A percentile compares a stretch with the other conserved stretches of the same genome.
These are phyloP conservation scores for Lachnellula arida DNA, from an alignment of 2,329 filamentous ascomycete genomes.

Conservation along the genomic window DNA sequence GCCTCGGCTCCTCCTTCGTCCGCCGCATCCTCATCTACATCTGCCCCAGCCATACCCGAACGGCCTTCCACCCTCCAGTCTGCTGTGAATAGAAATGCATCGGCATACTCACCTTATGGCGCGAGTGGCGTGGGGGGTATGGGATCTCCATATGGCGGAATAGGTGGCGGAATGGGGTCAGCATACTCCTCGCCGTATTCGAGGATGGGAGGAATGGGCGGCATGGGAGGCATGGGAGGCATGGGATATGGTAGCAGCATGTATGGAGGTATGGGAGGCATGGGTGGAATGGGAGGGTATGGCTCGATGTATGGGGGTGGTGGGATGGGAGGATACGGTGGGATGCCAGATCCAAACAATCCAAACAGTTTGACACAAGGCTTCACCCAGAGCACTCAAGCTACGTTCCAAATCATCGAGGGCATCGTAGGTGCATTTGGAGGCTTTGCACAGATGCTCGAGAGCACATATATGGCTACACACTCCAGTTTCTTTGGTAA, in stretches of 20 bases:
- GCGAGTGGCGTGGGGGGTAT: conserved; percentile 36
- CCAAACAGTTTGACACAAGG: conserved; percentile 92
- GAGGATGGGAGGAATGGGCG: conserved; percentile 34
- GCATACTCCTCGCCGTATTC: conserved; percentile 49
- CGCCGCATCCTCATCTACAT: conserved; percentile 34
- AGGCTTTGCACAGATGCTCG: conserved; percentile 97
- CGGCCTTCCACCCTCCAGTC: conserved; percentile 73
- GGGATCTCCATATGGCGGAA: conserved; percentile 31
- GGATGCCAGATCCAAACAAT: conserved; percentile 68
- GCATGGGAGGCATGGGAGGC: conserved; percentile 35
- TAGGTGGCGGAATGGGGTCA: conserved; percentile 32
- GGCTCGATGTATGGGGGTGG: conserved; percentile 37
- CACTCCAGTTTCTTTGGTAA: conserved; percentile 97
- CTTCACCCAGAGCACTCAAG: conserved; percentile 90
- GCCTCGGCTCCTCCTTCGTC: conserved; percentile 38
- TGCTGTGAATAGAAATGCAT: conserved; percentile 82
- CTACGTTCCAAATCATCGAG: conserved; percentile 97
- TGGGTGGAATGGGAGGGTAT: conserved; percentile 35
- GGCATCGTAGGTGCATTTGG: conserved; percentile 95
- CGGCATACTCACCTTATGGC: conserved; percentile 68
- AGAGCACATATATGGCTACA: conserved; percentile 99
- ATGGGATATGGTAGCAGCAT: conserved; percentile 39
- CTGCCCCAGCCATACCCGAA: conserved; percentile 68
- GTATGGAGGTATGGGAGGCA: conserved; percentile 29
- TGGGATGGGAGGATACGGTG: conserved; percentile 45